A percentile compares a stretch with the other conserved stretches of the same genome.
phyloP scores from a whole-genome alignment of 1,139 yeast species.

The Suhomyces yuchorum region DNA sequence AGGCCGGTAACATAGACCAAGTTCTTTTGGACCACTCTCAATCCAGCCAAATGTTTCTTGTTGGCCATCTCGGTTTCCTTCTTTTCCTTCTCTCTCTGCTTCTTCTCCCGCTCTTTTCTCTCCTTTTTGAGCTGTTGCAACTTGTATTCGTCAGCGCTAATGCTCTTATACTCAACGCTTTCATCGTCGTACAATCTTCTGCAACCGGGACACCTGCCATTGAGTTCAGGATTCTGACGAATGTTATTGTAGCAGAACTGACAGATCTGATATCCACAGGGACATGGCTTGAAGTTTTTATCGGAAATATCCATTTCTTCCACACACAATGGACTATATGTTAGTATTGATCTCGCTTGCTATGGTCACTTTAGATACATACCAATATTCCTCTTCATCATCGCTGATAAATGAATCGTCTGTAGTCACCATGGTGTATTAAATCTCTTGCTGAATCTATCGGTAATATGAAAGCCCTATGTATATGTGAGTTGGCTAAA shows the following conservation, averaged over 20 bases:
- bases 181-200: slow-evolving; percentile 93
- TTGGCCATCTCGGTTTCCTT: slow-evolving; percentile 88
- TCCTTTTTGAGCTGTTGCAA: slow-evolving; percentile 78
- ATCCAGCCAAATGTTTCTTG: slow-evolving; percentile 92
- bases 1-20: slow-evolving; percentile 95
- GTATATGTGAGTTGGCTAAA: neutral
- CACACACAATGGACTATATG: slow-evolving; percentile 80
- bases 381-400: slow-evolving; percentile 79
- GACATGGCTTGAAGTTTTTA: slow-evolving; percentile 96
- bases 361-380: slow-evolving; percentile 24
- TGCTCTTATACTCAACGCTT: slow-evolving; percentile 79
- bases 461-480: neutral
- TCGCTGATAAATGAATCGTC: slow-evolving; percentile 66
- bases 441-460: neutral
- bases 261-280: slow-evolving; percentile 98
- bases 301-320: slow-evolving; percentile 97
- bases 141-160: slow-evolving; percentile 83
- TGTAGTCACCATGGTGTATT: slow-evolving; percentile 25
- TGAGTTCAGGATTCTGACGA: slow-evolving; percentile 90
- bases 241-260: slow-evolving; percentile 98
- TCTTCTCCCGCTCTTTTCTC: slow-evolving; percentile 81
- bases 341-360: slow-evolving; percentile 21
- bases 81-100: slow-evolving; percentile 87
- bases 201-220: slow-evolving; percentile 98
- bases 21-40: slow-evolving; percentile 96